Evolutionary conservation across 2,329 filamentous ascomycete species (phyloP).

Genomic region (Thielaviopsis cerberus): DNA sequence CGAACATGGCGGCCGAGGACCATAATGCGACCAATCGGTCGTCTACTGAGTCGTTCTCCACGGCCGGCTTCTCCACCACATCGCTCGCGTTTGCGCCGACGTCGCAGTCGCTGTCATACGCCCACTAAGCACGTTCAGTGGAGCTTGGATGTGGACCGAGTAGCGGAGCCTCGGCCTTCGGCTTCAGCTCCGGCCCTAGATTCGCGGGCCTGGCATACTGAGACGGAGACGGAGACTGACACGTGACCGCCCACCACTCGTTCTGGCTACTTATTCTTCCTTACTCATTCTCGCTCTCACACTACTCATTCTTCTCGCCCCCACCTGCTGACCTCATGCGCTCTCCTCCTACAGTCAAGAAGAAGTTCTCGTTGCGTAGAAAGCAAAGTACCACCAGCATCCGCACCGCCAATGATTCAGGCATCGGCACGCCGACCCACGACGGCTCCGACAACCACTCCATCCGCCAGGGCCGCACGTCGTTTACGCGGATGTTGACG

Average conservation of each 20-base stretch:
- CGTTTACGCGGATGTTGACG: conserved; percentile 1
- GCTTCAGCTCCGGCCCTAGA: background rate
- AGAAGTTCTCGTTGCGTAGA: conserved; percentile 9
- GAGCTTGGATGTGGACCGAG: background rate
- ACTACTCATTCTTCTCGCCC: background rate
- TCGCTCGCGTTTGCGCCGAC: background rate
- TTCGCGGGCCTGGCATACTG: background rate
- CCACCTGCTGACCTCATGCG: background rate
- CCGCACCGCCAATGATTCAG: conserved; percentile 10
- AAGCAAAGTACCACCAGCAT: conserved; percentile 4
- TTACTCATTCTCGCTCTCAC: background rate
- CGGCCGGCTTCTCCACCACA: background rate
- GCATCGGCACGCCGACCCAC: conserved; percentile 9
- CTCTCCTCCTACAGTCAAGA: conserved; percentile 8
- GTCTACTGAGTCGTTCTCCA: background rate
- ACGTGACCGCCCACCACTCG: background rate
- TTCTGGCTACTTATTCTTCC: background rate
- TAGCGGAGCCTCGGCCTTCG: background rate
- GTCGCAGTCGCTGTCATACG: background rate
- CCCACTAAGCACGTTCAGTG: background rate
- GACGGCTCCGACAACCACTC: conserved; percentile 5
- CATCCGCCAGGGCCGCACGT: background rate
- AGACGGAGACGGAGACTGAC: background rate
- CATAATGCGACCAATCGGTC: background rate
- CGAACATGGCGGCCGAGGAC: conserved; percentile 4